These are phyloP conservation scores for Mycena capillaripes DNA, from an alignment of 768 basidiomycete species.

Conservation along the genomic window DNA sequence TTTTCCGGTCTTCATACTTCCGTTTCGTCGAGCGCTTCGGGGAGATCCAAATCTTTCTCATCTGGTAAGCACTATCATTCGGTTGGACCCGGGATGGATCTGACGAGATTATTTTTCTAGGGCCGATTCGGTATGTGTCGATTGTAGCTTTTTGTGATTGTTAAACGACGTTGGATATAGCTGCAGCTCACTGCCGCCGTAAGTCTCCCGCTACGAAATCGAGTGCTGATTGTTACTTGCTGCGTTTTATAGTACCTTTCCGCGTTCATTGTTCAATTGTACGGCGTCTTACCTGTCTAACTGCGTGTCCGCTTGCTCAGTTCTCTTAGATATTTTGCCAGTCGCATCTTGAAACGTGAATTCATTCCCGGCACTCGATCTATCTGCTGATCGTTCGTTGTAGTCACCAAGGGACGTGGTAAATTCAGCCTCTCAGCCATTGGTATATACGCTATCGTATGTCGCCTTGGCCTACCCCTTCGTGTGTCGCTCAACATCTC, in stretches of 20 bases:
- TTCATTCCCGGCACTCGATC: background rate
- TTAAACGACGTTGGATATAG: background rate
- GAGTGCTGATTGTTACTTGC: background rate
- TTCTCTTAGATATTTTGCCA: conserved; percentile 3
- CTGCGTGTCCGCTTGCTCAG: background rate
- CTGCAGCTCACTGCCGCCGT: too few relatives aligned
- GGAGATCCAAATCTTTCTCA: background rate
- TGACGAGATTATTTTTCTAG: background rate
- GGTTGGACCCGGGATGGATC: background rate
- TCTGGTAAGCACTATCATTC: conserved; percentile 7
- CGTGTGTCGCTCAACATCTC: too few relatives aligned
- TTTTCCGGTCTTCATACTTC: conserved; percentile 18
- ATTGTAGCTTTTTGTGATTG: background rate
- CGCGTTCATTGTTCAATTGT: conserved; percentile 3
- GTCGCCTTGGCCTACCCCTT: background rate
- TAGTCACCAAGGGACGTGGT: background rate
- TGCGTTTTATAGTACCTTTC: background rate
- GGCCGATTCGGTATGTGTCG: conserved; percentile 22
- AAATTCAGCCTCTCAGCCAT: background rate
- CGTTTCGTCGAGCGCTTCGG: conserved; percentile 27
- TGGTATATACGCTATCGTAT: background rate
- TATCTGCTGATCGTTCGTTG: background rate
- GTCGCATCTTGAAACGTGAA: conserved; percentile 5
- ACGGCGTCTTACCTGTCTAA: background rate
- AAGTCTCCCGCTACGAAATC: too few relatives aligned